These are phyloP conservation scores for Kwoniella dendrophila DNA, from an alignment of 768 basidiomycete genomes.

Conservation along the genomic window DNA sequence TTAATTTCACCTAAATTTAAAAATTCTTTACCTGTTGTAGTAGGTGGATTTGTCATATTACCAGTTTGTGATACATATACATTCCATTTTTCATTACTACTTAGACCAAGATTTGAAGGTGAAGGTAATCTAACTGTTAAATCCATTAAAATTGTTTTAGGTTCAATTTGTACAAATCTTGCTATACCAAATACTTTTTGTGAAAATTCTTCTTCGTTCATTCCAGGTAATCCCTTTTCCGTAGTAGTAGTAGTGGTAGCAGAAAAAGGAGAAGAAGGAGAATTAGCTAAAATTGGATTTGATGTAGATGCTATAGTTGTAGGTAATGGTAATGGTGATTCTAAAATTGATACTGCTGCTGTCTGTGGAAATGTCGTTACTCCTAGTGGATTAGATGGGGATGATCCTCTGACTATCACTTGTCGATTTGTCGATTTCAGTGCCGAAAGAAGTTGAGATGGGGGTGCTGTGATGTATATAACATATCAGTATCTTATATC, in stretches of 20 bases:
- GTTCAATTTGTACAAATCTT: conserved; percentile 54
- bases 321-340: conserved; percentile 52
- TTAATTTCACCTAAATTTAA: conserved; percentile 36
- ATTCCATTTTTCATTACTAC: conserved; percentile 29
- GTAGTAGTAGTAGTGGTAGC: background rate
- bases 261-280: conserved; percentile 14
- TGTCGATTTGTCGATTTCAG: conserved; percentile 50
- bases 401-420: conserved; percentile 51
- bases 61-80: conserved; percentile 53
- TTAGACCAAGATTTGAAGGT: conserved; percentile 36
- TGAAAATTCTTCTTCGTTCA: conserved; percentile 44
- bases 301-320: conserved; percentile 36
- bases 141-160: conserved; percentile 50
- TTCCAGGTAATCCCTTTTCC: conserved; percentile 29
- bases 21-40: conserved; percentile 43
- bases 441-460: conserved; percentile 44
- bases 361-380: conserved; percentile 20
- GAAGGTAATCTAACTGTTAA: conserved; percentile 54
- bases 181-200: conserved; percentile 56
- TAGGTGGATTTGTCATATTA: conserved; percentile 51
- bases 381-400: conserved; percentile 21
- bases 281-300: conserved; percentile 32
- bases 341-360: conserved; percentile 55
- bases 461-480: conserved; percentile 35
- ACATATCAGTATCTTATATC: background rate